Conservation (phyloP, 495 filamentous ascomycete species). For the Penicillium manginii region DNA sequence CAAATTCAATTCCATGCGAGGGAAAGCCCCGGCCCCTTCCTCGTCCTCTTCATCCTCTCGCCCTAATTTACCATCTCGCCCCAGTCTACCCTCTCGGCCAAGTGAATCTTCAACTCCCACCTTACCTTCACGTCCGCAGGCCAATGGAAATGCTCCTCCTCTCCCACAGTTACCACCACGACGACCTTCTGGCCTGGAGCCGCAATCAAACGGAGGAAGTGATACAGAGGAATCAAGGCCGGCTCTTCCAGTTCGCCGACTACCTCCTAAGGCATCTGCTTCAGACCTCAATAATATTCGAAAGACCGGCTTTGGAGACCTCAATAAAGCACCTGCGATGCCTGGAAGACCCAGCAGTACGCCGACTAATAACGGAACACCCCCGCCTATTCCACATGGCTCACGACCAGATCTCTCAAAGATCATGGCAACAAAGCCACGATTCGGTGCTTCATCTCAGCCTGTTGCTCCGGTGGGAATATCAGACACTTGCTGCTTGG, state of each 20-base stretch:
- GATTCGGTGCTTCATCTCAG: slow-evolving; percentile 28
- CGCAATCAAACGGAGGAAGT: slow-evolving; percentile 17
- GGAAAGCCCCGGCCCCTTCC: slow-evolving; percentile 21
- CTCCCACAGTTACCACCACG: slow-evolving; percentile 40
- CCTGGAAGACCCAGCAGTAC: slow-evolving; percentile 24
- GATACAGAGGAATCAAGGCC: slow-evolving; percentile 17
- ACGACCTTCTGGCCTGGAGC: slow-evolving; percentile 27
- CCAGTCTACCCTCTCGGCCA: slow-evolving; percentile 5
- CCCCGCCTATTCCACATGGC: slow-evolving; percentile 60
- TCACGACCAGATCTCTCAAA: slow-evolving; percentile 63
- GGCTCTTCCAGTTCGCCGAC: slow-evolving; percentile 29
- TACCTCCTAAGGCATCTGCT: slow-evolving; percentile 41
- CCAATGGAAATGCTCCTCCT: slow-evolving; percentile 3
- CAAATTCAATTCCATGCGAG: slow-evolving; percentile 25
- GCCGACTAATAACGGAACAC: slow-evolving; percentile 27
- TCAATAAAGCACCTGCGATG: slow-evolving; percentile 36
- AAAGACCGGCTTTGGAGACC: slow-evolving; percentile 41
- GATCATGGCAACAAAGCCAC: slow-evolving; percentile 58
- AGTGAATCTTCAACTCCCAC: slow-evolving; percentile 15
- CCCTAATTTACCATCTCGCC: slow-evolving; percentile 18
- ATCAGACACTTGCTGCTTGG: slow-evolving; percentile 61
- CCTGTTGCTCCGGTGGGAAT: slow-evolving; percentile 15
- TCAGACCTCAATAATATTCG: slow-evolving; percentile 37
- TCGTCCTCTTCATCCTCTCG: slow-evolving; percentile 19
- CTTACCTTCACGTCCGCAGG: slow-evolving; percentile 10